These are phyloP conservation scores for Thelephora ganbajun DNA, from an alignment of 768 basidiomycete genomes.

Conservation along the genomic window DNA sequence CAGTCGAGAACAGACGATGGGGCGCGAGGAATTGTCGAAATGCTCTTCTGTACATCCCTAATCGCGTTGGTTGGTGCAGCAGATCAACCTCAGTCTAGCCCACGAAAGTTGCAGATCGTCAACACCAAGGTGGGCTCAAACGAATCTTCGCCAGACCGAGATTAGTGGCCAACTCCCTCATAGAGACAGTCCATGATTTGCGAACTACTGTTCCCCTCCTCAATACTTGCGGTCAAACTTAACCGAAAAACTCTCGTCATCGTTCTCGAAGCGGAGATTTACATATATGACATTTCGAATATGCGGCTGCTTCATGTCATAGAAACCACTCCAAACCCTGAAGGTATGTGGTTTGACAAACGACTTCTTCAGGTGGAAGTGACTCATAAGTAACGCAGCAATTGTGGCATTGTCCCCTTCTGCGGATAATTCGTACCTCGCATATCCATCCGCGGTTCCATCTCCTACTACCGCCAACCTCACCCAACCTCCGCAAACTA, in stretches of 20 bases:
- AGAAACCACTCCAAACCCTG: conserved; percentile 91
- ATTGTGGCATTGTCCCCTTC: conserved; percentile 92
- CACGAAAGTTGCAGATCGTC: conserved; percentile 90
- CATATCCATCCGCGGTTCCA: conserved; percentile 90
- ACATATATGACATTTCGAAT: conserved; percentile 97
- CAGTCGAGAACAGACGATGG: conserved; percentile 57
- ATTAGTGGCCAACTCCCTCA: not conserved
- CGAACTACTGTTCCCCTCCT: conserved; percentile 93
- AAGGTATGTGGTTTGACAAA: conserved; percentile 39
- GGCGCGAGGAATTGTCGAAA: conserved; percentile 92
- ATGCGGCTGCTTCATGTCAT: conserved; percentile 97
- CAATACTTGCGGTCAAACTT: conserved; percentile 93
- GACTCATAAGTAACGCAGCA: conserved; percentile 30
- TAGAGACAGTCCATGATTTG: conserved; percentile 98
- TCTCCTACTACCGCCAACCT: conserved; percentile 48
- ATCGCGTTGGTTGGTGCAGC: conserved; percentile 95
- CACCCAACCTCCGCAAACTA: conserved; percentile 22
- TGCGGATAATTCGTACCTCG: conserved; percentile 85
- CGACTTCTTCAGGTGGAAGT: conserved; percentile 1
- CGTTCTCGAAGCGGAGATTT: conserved; percentile 93
- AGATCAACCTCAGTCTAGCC: conserved; percentile 81
- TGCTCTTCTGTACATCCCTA: conserved; percentile 98
- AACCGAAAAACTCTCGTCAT: conserved; percentile 95
- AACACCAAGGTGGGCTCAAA: conserved; percentile 76
- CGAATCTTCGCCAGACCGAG: not conserved